Percentiles rank a stretch among this genome's conserved stretches.
phyloP scores from a whole-genome alignment of 495 filamentous ascomycete species.

The Penicillium herquei region DNA sequence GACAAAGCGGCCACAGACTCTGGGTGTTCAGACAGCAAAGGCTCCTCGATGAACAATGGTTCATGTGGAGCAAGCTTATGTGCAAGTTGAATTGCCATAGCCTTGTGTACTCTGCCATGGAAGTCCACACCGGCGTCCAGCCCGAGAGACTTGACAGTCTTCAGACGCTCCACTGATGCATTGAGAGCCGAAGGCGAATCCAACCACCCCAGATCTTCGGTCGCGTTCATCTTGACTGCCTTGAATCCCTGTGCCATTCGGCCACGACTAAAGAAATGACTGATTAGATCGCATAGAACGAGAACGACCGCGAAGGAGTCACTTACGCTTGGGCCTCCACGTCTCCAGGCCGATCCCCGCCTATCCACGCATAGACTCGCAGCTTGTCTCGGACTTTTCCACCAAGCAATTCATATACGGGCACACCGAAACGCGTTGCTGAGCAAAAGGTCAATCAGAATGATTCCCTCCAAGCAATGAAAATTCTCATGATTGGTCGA shows the following conservation, averaged over 20 bases:
- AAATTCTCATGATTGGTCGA: too few relatives aligned
- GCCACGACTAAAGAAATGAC: neutral
- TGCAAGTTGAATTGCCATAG: conserved; percentile 78
- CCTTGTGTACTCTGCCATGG: conserved; percentile 75
- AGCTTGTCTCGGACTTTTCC: conserved; percentile 71
- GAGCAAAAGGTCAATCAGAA: neutral
- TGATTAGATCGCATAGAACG: neutral
- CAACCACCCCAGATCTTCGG: conserved; percentile 75
- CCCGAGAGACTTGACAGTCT: conserved; percentile 65
- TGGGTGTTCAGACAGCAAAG: conserved; percentile 68
- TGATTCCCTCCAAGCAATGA: too few relatives aligned
- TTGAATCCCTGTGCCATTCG: conserved; percentile 71
- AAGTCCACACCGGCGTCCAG: conserved; percentile 76
- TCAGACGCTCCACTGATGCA: conserved; percentile 65
- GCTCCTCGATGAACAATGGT: conserved; percentile 82
- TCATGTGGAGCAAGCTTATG: conserved; percentile 66
- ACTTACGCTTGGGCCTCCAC: conserved; percentile 39
- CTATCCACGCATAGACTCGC: conserved; percentile 78
- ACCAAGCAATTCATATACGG: conserved; percentile 49
- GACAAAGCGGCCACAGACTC: conserved; percentile 67
- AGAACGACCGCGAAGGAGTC: too few relatives aligned
- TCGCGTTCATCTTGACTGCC: conserved; percentile 80
- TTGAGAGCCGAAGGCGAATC: conserved; percentile 66
- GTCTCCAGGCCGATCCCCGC: conserved; percentile 73
- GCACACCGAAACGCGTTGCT: neutral